phyloP scores from a whole-genome alignment of 805 yeast genomes.

The Ogataea zsoltii region DNA sequence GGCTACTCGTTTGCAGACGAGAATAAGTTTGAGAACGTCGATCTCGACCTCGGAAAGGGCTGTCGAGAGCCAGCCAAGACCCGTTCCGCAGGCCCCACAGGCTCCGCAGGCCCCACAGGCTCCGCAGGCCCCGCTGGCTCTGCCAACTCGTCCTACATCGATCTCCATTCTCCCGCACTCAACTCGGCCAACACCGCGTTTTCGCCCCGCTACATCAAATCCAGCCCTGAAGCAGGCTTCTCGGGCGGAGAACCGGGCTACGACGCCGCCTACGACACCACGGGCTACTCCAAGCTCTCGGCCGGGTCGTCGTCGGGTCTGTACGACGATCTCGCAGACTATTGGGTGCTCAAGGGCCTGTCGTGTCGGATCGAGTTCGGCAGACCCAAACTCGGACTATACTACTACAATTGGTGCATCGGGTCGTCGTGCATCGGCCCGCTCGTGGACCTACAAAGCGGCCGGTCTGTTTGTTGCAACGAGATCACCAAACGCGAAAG shows the following conservation, averaged over 20 bases:
- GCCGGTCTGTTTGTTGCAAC: constrained; percentile 36
- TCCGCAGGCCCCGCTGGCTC: too few relatives aligned
- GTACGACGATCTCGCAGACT: constrained; percentile 35
- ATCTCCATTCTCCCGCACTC: background rate
- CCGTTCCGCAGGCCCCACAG: background rate
- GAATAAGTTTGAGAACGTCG: constrained; percentile 52
- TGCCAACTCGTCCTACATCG: background rate
- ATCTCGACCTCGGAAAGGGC: constrained; percentile 43
- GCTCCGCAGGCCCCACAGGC: background rate
- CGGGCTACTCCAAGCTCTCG: constrained; percentile 4
- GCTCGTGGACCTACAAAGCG: constrained; percentile 31
- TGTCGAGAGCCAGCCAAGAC: constrained; percentile 10
- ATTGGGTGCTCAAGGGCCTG: constrained; percentile 34
- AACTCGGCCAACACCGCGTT: background rate
- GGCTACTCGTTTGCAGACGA: constrained; percentile 44
- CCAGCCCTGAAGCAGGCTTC: constrained; percentile 9
- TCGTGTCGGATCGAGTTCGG: constrained; percentile 42
- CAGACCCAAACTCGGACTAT: constrained; percentile 52
- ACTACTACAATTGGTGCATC: constrained; percentile 60
- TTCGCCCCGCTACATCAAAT: background rate
- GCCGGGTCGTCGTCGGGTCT: constrained; percentile 27
- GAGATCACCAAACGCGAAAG: constrained; percentile 24
- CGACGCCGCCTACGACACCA: background rate
- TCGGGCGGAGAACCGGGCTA: constrained; percentile 3
- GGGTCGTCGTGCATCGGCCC: constrained; percentile 43